Percentiles rank a stretch among this genome's conserved stretches.
These are phyloP conservation scores for Hordeum marinum DNA, from an alignment of 176 grass and related monocot species.

Conservation along the genomic window DNA sequence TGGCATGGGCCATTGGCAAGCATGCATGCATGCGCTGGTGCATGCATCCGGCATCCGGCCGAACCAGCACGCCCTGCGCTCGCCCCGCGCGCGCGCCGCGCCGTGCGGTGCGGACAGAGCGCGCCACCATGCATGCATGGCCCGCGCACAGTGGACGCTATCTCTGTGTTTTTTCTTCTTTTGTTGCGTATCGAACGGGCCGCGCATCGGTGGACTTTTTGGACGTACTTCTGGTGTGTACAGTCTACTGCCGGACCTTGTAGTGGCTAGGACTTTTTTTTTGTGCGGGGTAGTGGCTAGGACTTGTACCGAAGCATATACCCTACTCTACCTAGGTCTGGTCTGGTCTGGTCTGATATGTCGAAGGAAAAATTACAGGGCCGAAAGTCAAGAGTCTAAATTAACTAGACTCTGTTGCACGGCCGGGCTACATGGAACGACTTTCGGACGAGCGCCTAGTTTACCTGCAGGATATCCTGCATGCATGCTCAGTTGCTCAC, in stretches of 20 bases:
- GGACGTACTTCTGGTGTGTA: not conserved
- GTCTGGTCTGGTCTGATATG: not conserved
- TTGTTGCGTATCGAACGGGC: not conserved
- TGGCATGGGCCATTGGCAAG: not conserved
- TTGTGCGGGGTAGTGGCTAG: not conserved
- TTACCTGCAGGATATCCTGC: not conserved
- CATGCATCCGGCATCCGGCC: not conserved
- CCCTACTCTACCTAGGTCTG: not conserved
- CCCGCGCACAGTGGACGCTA: not conserved
- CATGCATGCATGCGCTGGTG: not conserved
- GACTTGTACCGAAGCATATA: not conserved
- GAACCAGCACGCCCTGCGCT: not conserved
- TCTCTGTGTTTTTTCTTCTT: not conserved
- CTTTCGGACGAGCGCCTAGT: not conserved
- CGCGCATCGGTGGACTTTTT: not conserved
- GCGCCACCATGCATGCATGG: not conserved
- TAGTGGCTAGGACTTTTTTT: not conserved
- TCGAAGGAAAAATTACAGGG: not conserved
- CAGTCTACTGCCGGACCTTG: no score
- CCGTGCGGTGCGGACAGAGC: not conserved
- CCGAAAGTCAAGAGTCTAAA: conserved; percentile 22
- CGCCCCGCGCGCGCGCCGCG: not conserved
- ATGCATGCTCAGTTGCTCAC: not conserved
- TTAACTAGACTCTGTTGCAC: not conserved
- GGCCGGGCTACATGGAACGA: not conserved